Evolutionary conservation across 2,329 filamentous ascomycete genomes (phyloP).

Genomic region (Paraphaeosphaeria sporulosa): DNA sequence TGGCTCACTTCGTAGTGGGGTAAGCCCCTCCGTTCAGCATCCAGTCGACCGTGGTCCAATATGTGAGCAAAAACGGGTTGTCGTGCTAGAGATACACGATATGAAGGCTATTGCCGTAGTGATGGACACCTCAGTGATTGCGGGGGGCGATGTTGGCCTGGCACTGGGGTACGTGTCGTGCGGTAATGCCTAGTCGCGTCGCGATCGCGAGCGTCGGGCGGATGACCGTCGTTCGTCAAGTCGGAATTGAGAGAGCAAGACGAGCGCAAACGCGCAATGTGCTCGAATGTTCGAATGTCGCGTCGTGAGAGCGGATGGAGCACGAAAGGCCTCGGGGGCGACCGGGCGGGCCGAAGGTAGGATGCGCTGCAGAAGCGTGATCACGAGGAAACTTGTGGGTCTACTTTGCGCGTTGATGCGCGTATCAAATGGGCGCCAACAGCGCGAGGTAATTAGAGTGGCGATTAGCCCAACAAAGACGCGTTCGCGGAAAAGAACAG

Average conservation of each 20-base stretch:
- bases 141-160: constrained; percentile 18
- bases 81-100: neutral
- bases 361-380: constrained; percentile 11
- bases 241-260: neutral
- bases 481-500: neutral
- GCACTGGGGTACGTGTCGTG: constrained; percentile 24
- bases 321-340: constrained; percentile 10
- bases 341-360: constrained; percentile 4
- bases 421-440: constrained; percentile 12
- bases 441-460: neutral
- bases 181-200: constrained; percentile 19
- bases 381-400: constrained; percentile 6
- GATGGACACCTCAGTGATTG: constrained; percentile 20
- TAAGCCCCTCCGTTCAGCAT: too few species aligned
- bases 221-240: neutral
- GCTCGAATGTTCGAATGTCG: constrained; percentile 12
- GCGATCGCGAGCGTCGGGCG: constrained; percentile 29
- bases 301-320: constrained; percentile 11
- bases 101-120: neutral
- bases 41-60: constrained; percentile 13
- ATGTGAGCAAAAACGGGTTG: constrained; percentile 12
- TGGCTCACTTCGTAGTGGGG: too few species aligned
- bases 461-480: neutral
- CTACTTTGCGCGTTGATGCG: neutral
- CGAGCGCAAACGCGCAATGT: constrained; percentile 7